Base-by-base conservation (phyloP, 176 grass and related monocot genomes). In the Bothriochloa decipiens region DNA sequence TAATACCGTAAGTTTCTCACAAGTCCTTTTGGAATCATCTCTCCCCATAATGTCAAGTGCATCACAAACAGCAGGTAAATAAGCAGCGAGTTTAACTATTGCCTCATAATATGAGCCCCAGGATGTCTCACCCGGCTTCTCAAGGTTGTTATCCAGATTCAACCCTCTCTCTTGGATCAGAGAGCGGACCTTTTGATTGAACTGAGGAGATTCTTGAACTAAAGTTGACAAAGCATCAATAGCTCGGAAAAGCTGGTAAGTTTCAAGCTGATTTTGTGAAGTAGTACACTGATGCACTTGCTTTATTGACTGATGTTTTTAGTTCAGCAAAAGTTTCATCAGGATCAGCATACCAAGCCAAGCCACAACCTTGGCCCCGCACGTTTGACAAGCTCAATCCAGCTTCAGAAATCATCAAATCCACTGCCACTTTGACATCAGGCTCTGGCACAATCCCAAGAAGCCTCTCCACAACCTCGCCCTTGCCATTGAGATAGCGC, bases 41-140 rank as follows among this genome's bases (percentile, higher is more conserved):
- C 63, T 32, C 39, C 18, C 32, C 76, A 80, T 61, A 41, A 74
- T 53, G 6, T 41, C 42, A 65, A 80, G 68, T 22, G 42, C 76
- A 28, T 80, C 84, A 18, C 41, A 86, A 15, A 80, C 61, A 14
- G 58, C 68, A 74, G 16, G 18, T 17, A 74, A 73, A 74, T 73
- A 74, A 29, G 42, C 32, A 65, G 76, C 42, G 40, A 86, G 37
- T 15, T 86, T 80, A 55, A 29, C 68, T 3, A 86, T 8, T 37
- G 57, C 41, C 68, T 80, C 55, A 7, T 86, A 86, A 68, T 86
- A 86, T 16, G 84, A 74, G 20, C 84, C 68, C 84, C 84, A 74
- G 43, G 32, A 6, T 53, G 76, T 74, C 36, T 86, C 68, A 29
- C 76, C 84, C 2, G 55, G 84, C 76, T 86, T 80, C 68, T 64